phyloP scores from a whole-genome alignment of 495 filamentous ascomycete genomes.

The Penicillium cinerascens region DNA sequence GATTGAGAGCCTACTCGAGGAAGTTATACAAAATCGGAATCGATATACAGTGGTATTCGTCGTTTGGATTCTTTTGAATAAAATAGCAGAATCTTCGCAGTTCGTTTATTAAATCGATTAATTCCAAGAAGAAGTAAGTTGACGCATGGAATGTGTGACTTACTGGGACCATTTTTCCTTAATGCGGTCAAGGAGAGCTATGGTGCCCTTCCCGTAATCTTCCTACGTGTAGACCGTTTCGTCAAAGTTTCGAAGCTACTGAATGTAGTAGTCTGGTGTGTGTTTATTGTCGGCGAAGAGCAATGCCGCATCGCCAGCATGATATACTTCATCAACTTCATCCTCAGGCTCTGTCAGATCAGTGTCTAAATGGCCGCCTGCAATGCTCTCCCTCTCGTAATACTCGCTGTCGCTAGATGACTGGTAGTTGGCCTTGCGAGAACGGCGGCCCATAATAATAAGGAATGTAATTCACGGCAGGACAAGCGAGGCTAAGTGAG shows the following conservation, averaged over 20 bases:
- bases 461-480: no score
- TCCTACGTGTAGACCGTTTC: conserved; percentile 33
- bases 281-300: conserved; percentile 21
- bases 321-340: conserved; percentile 15
- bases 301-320: not conserved
- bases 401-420: no score
- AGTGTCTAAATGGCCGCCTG: no score
- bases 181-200: conserved; percentile 26
- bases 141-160: no score
- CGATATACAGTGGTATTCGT: conserved; percentile 18
- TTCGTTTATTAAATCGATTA: conserved; percentile 5
- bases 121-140: conserved; percentile 1
- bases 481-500: no score
- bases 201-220: conserved; percentile 31
- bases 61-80: conserved; percentile 21
- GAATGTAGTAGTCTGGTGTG: conserved; percentile 34
- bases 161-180: conserved; percentile 16
- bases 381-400: no score
- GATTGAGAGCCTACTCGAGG: conserved; percentile 31
- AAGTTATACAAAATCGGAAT: conserved; percentile 24
- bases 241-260: conserved; percentile 31
- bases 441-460: no score
- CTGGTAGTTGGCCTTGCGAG: no score
- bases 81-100: conserved; percentile 24
- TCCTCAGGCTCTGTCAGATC: conserved; percentile 22